Base-by-base conservation (phyloP, 306 rosid species). In the Prunus padus region DNA sequence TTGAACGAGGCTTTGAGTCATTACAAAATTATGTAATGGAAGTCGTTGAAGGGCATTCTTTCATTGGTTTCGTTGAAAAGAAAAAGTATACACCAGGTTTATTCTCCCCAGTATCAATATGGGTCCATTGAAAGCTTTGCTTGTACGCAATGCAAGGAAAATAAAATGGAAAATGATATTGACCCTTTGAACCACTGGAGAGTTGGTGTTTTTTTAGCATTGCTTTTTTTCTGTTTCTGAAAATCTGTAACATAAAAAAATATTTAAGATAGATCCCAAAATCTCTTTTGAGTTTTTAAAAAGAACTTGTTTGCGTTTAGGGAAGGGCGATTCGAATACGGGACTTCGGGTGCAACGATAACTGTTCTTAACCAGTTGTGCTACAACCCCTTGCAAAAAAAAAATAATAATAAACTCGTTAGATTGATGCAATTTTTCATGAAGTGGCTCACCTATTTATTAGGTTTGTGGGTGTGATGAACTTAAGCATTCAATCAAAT, bases 61-160 rank as follows among this genome's bases (percentile, higher is more conserved):
- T 11, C 18, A 15, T 61, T 61, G 65, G 19, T 61, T 13, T 61
- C 45, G 4, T 0, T 11, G 2, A 19, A 30, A 52, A 69, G 28
- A 50, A 50, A 50, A 28, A 10, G 28, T 11, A 5, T 50, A 67
- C 9, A 1, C 15, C 44, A 68, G 59, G 12, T 25, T 15, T 37
- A 69, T 69, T 50, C 60, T 50, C 18, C 50, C 13, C 22, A 52
- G 31, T 69, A n/a, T 67, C 22, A 37, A 37, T 22, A 12, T 33
- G 65, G 47, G 75, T 70, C 54, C 67, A 25, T 42, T 23, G 45
- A 72, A 72, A 59, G 76, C 56, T 57, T 72, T 44, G 57, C 10
- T 72, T 72, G 45, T 72, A 59, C 57, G 76, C 67, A 59, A 59
- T 47, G 37, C 19, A 40, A 44, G 55, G 13, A 40, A 20, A 19